Base-by-base conservation (phyloP, 768 basidiomycete species). In the Naganishia vaughanmartiniae region DNA sequence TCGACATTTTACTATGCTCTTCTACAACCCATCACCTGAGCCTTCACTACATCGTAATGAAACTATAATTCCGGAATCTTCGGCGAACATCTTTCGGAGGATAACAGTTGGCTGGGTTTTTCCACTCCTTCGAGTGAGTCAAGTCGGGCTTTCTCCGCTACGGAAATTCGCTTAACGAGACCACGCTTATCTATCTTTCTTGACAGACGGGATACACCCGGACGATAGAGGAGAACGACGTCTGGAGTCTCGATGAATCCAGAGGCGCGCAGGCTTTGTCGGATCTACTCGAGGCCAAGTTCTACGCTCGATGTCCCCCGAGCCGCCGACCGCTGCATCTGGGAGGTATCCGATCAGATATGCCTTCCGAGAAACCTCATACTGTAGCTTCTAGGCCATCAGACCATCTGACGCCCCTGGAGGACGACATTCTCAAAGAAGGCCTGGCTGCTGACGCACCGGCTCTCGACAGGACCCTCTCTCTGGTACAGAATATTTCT, bases 231-330 rank as follows among this genome's bases (percentile, higher is more conserved):
- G 39, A 45, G 24, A 46, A 60, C 48, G 69, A 70, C 28, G 58
- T 70, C 36, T 70, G 69, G 69, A 26, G 51, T 14, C 69, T 70
- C 3, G 69, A 48, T 31, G 69, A 70, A 24, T 24, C 26, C 3
- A 57, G 54, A n/a, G 2, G 28, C 3, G 31, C 57, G 7, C 30
- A 60, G 42, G 21, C 46, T n/a, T 31, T 57, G 15, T 70, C 69
- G 12, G 57, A 48, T 46, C 45, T 24, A 24, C 51, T 70, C 17
- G 69, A 70, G 51, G n/a, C 14, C 12, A 60, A 70, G 46, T 70
- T 70, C 30, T 70, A 48, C 24, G 30, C 58, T 26, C 56, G 69
- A 17, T 70, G 69, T 54, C 57, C 69, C 4, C 69, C 69, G 14
- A 55, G 54, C 12, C 34, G 14, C 17, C 31, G 57, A 21, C 57